Evolutionary conservation across 1,284 basidiomycete genomes (phyloP).

Genomic region (Cutaneotrichosporon dermatis): DNA sequence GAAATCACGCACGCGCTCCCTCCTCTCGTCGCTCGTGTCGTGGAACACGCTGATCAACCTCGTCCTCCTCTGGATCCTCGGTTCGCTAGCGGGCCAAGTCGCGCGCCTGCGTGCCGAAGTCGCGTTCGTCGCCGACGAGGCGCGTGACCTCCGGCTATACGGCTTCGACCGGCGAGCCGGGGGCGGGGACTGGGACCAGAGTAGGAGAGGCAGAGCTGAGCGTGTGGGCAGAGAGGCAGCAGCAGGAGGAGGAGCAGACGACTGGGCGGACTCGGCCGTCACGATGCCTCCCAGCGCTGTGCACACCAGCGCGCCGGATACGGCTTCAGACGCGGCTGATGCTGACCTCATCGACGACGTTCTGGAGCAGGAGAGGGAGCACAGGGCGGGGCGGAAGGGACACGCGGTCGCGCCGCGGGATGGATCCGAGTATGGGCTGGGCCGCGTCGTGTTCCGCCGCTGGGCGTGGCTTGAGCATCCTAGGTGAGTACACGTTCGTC

Average conservation of each 20-base stretch:
- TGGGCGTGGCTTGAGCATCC: constrained; percentile 14
- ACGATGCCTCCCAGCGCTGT: background rate
- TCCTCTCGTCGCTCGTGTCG: constrained; percentile 19
- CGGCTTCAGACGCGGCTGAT: background rate
- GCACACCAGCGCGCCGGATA: background rate
- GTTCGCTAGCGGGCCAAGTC: constrained; percentile 35
- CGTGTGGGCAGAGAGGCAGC: too few species aligned
- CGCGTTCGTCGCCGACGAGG: constrained; percentile 36
- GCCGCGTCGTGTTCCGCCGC: constrained; percentile 4
- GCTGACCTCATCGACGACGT: background rate
- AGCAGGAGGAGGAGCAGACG: background rate
- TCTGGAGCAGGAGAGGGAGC: background rate
- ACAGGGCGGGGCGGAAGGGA: background rate
- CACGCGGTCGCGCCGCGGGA: background rate
- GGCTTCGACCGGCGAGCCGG: constrained; percentile 8
- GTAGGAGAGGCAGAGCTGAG: too few species aligned
- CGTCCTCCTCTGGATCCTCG: constrained; percentile 31
- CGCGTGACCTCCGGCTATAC: constrained; percentile 36
- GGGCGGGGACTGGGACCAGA: background rate
- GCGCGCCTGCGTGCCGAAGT: constrained; percentile 36
- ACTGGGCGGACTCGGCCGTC: background rate
- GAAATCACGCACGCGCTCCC: background rate
- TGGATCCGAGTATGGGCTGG: constrained; percentile 4
- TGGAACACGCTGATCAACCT: constrained; percentile 30
- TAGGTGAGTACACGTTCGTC: constrained; percentile 5